Evolutionary conservation across 768 basidiomycete species (phyloP), one percentile per base, ranked within the genome.

Genomic region (Serpula lacrymans): DNA sequence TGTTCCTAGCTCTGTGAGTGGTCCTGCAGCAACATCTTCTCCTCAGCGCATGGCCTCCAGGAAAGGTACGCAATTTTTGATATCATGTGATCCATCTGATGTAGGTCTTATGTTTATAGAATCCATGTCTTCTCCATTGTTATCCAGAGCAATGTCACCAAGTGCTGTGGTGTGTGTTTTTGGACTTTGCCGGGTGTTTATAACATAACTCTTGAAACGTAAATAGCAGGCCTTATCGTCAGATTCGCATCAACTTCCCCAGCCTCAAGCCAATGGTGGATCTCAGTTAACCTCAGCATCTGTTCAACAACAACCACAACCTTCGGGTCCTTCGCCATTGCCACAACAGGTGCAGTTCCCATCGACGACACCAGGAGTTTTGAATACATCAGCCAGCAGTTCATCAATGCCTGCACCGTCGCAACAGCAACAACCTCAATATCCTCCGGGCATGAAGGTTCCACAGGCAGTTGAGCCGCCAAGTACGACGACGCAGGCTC

Each of bases 371-470:
- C 39, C 54, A 24, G 27, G 31, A 35, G 45, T 53, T 6, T 31
- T 38, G 2, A 34, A 20, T 32, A 25, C 49, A 14, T 51, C 58
- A 2, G 41, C 49, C 29, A 48, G 54, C 27, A 47, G 68, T 20
- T 59, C 65, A 1, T 57, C 68, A 17, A 50, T 60, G 33, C 50
- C 57, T 7, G 43, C 47, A 13, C 41, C 54, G 2, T 43, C 52
- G 9, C 41, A 50, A 10, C 51, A 51, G 27, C 67, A 63, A 41
- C 60, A 49, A 34, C 77, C 75, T 3, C 77, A 78, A 42, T 81
- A 79, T 62, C 82, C 84, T 34, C 82, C 85, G 20, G 84, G 86
- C 13, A 80, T 84, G 52, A 82, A 80, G 50, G 69, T 71, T 3
- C 65, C 71, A 18, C 68, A 66, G 47, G 65, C 56, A 27, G 20